Evolutionary conservation across 495 filamentous ascomycete genomes (phyloP), one percentile per base, ranked within the genome.

Genomic region (Podospora tetraspora): DNA sequence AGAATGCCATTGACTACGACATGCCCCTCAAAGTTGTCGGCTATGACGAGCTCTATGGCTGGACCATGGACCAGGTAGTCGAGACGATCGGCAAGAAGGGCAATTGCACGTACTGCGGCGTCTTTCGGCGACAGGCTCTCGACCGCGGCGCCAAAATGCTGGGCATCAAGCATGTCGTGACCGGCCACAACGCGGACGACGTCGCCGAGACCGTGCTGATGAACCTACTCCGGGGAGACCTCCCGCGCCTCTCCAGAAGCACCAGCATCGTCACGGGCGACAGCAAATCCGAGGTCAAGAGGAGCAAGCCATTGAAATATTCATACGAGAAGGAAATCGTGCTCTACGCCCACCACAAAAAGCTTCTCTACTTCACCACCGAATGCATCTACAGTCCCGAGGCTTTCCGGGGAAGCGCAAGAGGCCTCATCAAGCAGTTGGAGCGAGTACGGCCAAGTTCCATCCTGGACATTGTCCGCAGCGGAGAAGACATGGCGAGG

Each of bases 271-370:
- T 97, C 6, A 99, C 95, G 9, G 90, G 86, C 62, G 89, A 90
- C 71, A 78, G 83, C 60, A 84, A 85, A 23, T 90, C 87, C 57
- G 90, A 92, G 61, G 92, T 97, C 68, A 92, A 95, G 81, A 84
- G 95, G 67, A 94, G 91, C 75, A 99, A 99, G 80, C 95, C 95
- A 52, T 82, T 99, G 30, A 99, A 98, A 79, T 99, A 97, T 75
- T 93, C 94, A 0, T 99, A 97, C 74, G 96, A 99, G 77, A 99
- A 99, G 81, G 95, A 99, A 73, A 99, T 99, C 67, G 95, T 99
- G 10, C 83, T 98, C 13, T 99, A 99, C 76, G 95, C 95, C 21
- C 91, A 97, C 71, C 93, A 99, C 80, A 94, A 94, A 75, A 91
- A 92, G 75, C 84, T 99, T 67, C 95, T 98, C 77, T 99, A 99